A percentile compares a stretch with the other conserved stretches of the same genome.
Evolutionary conservation across 805 yeast species (phyloP).

Genomic region (Candida koratica): DNA sequence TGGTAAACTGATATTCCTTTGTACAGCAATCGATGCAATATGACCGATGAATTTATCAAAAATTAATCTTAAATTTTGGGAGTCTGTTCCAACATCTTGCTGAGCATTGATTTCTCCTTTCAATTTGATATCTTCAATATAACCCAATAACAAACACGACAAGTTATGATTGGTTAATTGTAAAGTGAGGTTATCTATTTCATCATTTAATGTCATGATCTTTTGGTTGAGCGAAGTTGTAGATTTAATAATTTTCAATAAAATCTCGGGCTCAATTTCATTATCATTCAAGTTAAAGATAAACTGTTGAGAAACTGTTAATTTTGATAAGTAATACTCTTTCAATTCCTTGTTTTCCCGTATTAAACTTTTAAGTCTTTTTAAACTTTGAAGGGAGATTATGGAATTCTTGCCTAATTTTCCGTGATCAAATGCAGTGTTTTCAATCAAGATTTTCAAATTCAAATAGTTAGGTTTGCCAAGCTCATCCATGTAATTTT

Average conservation of each 20-base stretch:
- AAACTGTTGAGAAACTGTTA: constrained; percentile 32
- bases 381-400: constrained; percentile 26
- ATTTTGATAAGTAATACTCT: constrained; percentile 28
- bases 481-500: constrained; percentile 1
- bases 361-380: constrained; percentile 25
- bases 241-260: constrained; percentile 32
- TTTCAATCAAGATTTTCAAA: constrained; percentile 42
- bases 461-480: constrained; percentile 32
- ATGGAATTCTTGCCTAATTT: constrained; percentile 33
- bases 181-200: constrained; percentile 25
- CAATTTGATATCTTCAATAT: constrained; percentile 40
- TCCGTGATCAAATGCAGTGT: constrained; percentile 39
- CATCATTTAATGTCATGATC: constrained; percentile 22
- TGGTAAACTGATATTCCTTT: constrained; percentile 40
- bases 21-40: constrained; percentile 45
- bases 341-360: constrained; percentile 29
- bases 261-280: constrained; percentile 26
- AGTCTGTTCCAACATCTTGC: neutral
- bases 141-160: constrained; percentile 45
- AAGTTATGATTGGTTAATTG: constrained; percentile 40
- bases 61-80: constrained; percentile 6
- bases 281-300: constrained; percentile 22
- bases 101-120: constrained; percentile 11
- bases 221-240: constrained; percentile 30
- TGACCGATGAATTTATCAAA: constrained; percentile 46